phyloP scores from a whole-genome alignment of 192 early-diverging fungal species.

The Globomyces pollinis-pini region DNA sequence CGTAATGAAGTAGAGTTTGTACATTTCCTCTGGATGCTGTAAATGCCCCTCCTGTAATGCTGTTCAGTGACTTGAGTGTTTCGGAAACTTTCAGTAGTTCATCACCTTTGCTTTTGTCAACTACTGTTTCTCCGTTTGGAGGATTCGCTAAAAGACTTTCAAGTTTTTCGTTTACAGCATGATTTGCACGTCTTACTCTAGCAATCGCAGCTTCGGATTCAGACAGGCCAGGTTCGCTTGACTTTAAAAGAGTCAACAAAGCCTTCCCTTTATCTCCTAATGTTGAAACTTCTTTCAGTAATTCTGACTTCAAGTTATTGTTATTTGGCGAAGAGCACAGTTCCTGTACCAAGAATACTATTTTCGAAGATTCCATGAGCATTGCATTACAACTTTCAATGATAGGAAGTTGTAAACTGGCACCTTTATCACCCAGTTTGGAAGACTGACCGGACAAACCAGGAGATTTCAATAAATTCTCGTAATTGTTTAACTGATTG shows the following conservation, averaged over 20 bases:
- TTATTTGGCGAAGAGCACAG: background rate
- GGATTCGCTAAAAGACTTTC: background rate
- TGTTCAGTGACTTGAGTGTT: too few species aligned
- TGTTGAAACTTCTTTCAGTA: background rate
- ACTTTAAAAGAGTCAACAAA: background rate
- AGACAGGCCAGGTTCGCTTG: background rate
- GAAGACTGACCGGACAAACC: background rate
- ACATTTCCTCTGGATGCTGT: background rate
- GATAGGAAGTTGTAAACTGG: background rate
- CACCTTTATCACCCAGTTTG: background rate
- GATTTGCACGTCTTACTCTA: background rate
- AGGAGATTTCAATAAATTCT: background rate
- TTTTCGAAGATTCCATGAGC: background rate
- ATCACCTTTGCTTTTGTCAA: background rate
- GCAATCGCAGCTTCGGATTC: background rate
- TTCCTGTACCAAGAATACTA: background rate
- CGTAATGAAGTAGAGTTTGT: background rate
- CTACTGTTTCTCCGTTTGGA: background rate
- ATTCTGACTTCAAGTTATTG: background rate
- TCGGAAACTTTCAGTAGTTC: background rate
- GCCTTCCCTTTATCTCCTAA: background rate
- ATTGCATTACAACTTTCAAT: background rate
- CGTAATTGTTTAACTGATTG: background rate
- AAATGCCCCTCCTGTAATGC: too few species aligned
- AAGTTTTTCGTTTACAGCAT: background rate